Evolutionary conservation across 2,329 filamentous ascomycete species (phyloP), one percentile per base, ranked within the genome.

Genomic region (Aspergillus viridinutans): DNA sequence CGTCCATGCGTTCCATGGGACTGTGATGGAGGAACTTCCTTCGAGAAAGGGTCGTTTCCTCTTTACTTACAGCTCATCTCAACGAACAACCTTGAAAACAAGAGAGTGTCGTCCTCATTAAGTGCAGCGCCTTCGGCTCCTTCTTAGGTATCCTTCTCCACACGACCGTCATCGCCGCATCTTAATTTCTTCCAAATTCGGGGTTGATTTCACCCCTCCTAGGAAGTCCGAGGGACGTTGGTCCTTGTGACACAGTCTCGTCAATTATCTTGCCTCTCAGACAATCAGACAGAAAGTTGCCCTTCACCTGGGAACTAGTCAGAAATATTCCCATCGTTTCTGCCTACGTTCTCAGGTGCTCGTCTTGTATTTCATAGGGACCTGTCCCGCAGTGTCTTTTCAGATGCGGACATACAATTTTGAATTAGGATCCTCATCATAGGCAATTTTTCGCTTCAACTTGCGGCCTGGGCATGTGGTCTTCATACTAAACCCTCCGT

Each of bases 321-420:
- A 47, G 20, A 47, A 14, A 25, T 12, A 23, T 54, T 53, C 47
- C 43, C 38, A 48, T 54, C 50, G 49, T 28, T 64, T 60, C 59
- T 63, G 58, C 59, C 61, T 64, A 53, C 49, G 28, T 51, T 35
- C 32, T 52, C 43, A 57, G 53, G 54, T 54, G 35, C 49, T 40
- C 50, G 17, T 57, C 48, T 49, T 43, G 53, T 60, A 60, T 63
- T 54, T 64, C 5, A 64, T 61, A 54, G 57, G 58, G 57, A 54
- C 48, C 49, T 49, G 52, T 45, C 32, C 45, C 12, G 21, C 43
- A 12, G 42, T 53, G 52, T 50, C 52, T 45, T 9, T 29, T 50
- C 50, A 58, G 53, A 58, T 60, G 56, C 40, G 55, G 42, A 42
- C 55, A 50, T 60, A 29, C 51, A 49, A 40, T 28, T 32, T 45